Base-by-base conservation (phyloP, 495 filamentous ascomycete species). In the Letharia columbiana region DNA sequence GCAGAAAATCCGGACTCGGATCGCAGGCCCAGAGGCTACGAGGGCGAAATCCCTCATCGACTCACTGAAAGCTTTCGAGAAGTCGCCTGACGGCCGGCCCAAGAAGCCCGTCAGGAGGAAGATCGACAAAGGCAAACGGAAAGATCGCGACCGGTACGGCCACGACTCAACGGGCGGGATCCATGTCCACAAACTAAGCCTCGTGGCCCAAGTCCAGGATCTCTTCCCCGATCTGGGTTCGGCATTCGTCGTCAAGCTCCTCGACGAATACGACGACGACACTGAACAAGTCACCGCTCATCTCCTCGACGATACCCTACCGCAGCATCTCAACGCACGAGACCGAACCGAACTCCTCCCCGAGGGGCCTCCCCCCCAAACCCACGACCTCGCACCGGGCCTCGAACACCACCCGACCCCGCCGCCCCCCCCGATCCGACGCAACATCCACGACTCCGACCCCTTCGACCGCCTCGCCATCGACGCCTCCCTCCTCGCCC, bases 221-320 rank as follows among this genome's bases (percentile, higher is more conserved):
- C 80, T 98, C 35, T 97, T 98, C 75, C 91, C 94, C 1, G 85
- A 93, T 65, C 81, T 98, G 11, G 94, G 92, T 4, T 85, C 89
- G 10, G 89, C 84, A 7, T 98, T 96, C 74, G 77, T 98, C 50
- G 78, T 88, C 20, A 85, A 84, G 67, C 81, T 96, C 20, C 80
- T 98, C 4, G 89, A 94, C 68, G 85, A 88, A 72, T 94, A 94
- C 77, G 72, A 77, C 64, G 84, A 92, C 69, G 79, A 91, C 74
- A 82, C 89, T 1, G 94, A 98, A 72, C 82, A 86, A 71, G 86
- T 92, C 45, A 87, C 93, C 56, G 82, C 88, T 4, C 89, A 92
- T 73, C 81, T 98, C 7, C 86, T 98, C 15, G 94, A 96, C 67
- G 87, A 87, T 67, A 87, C 86, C 6, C 78, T 97, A 17, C 88